Base-by-base conservation (phyloP, 352 stramenopile species). In the Phytophthora sojae region DNA sequence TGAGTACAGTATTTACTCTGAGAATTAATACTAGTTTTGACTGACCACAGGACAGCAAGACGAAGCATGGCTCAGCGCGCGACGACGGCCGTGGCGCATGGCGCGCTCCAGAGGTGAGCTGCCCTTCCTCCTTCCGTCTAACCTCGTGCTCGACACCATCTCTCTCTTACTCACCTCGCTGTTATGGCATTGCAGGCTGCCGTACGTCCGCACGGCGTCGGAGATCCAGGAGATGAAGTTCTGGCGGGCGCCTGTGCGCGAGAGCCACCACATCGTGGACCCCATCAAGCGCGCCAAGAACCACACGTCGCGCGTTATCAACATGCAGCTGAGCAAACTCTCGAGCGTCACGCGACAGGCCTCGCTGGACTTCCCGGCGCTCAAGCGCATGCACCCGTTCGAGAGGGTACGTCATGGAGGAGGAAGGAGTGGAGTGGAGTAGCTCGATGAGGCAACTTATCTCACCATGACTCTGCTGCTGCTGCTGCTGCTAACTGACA, bases 161-260 rank as follows among this genome's bases (percentile, higher is more conserved):
- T 35, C 29, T 6, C 6, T 35, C 29, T 11, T 7, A 35, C 15
- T 17, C 6, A 2, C 19, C 12, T 57, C n/a, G n/a, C 12, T 57
- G 19, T 4, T 58, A 12, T 57, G 17, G 12, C 17, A 11, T 42
- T 39, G 35, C 23, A 94, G 88, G 26, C 71, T 96, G 45, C 88
- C 88, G 62, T 96, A 94, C 57, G 84, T 96, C 42, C 75, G 88
- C 77, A 96, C 88, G 56, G 86, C 86, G 5, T 81, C 76, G 5
- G 88, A 96, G 81, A 93, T 96, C 61, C 83, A 92, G 72, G 84
- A 94, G 69, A 96, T 96, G 89, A 88, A 89, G 65, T 95, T 96
- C 71, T 96, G 89, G 89, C 81, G 85, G 25, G 71, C 84, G 29
- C 67, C 69, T 29, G 72, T 92, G 68, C 82, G 78, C 59, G 89